Base-by-base conservation (phyloP, 345 rosid species). In the Arabis hirsuta region DNA sequence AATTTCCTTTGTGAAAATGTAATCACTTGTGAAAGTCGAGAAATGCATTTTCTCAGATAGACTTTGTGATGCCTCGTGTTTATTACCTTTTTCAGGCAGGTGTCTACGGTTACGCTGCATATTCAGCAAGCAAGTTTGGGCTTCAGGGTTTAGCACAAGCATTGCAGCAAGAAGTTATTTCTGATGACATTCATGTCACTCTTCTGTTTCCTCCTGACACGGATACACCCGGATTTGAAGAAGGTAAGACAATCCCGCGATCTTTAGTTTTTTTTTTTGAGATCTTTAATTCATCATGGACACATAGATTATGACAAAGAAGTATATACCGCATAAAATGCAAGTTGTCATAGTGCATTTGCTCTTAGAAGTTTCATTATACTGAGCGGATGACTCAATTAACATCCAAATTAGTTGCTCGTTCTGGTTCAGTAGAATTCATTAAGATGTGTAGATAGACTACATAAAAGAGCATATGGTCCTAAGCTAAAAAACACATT, bases 101-200 rank as follows among this genome's bases (percentile, higher is more conserved):
- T 16, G 57, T 90, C 48, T 88, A 89, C 42, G 98, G 98, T 12
- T 86, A 91, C 72, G 76, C 87, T 50, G 94, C 88, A 22, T 92
- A 89, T 67, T 84, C 88, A 3, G 98, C 95, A 0, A 86, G 82
- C 65, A 92, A 92, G 67, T 92, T 86, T 62, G 98, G 87, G 12
- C 87, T 89, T 16, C 77, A 87, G 29, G 96, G 96, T 22, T 79
- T 90, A 71, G 98, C 91, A n/a, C 92, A 92, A 79, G 90, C 98
- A 50, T 67, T 89, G 79, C 98, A 92, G 47, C 98, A 92, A 65
- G 92, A 89, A 80, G 89, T 88, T 51, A 90, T 92, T 53, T 76
- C 59, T 1, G 84, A 88, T 79, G 78, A 83, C 61, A 84, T 90
- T 41, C 90, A 85, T 71, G 83, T 92, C 34, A 79, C 91, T 43